These are phyloP conservation scores for Elaphomyces granulatus DNA, from an alignment of 495 filamentous ascomycete species.

Conservation along the genomic window DNA sequence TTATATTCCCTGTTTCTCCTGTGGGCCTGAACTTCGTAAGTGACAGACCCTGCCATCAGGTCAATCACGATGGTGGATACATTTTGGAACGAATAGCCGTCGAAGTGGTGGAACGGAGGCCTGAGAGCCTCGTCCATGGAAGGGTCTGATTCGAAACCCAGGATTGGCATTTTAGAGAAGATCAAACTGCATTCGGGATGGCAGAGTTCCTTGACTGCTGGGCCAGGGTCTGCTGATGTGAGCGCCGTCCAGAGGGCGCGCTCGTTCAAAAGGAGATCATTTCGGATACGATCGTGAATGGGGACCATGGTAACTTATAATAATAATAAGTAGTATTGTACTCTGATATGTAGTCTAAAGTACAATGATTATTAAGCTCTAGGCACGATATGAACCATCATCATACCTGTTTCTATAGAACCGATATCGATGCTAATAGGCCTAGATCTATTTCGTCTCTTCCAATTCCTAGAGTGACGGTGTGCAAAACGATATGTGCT, in stretches of 20 bases:
- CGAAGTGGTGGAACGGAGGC: conserved; percentile 31
- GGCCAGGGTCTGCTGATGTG: conserved; percentile 28
- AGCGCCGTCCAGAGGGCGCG: conserved; percentile 31
- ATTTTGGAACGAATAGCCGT: conserved; percentile 25
- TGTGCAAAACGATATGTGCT: no score
- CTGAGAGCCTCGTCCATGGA: conserved; percentile 13
- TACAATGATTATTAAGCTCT: no score
- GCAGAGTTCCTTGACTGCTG: conserved; percentile 25
- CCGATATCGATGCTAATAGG: no score
- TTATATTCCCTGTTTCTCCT: conserved; percentile 16
- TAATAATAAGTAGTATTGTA: no score
- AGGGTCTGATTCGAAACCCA: conserved; percentile 21
- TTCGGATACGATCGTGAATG: conserved; percentile 32
- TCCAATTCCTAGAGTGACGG: no score
- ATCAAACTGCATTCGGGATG: conserved; percentile 23
- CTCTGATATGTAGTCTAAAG: no score
- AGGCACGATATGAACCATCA: no score
- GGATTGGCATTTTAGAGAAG: conserved; percentile 25
- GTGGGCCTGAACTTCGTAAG: conserved; percentile 22
- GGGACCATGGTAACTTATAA: conserved; percentile 21
- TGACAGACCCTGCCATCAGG: conserved; percentile 30
- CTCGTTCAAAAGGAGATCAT: conserved; percentile 28
- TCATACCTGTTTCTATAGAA: no score
- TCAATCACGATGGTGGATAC: conserved; percentile 31
- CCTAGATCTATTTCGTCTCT: no score